Percentiles rank a stretch among this genome's conserved stretches.
Evolutionary conservation across 139 green algal species (phyloP).

Genomic region (Chlorella sp.): DNA sequence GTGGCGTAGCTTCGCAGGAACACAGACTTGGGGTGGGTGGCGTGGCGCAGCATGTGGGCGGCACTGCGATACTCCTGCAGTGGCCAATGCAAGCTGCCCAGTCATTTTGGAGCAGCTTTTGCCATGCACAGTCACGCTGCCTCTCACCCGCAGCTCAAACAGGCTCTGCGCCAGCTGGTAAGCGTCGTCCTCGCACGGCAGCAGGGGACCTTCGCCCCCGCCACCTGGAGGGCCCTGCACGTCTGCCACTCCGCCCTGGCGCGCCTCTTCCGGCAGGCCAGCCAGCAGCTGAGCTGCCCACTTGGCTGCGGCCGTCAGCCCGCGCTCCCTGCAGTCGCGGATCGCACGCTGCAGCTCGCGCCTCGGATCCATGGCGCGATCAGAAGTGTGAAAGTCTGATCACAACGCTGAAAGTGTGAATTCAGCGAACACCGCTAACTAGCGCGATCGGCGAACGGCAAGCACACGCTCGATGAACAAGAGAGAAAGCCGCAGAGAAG

Average conservation of each 20-base stretch:
- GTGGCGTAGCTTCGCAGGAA: slow-evolving; percentile 85
- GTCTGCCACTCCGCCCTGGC: background rate
- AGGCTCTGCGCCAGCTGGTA: slow-evolving; percentile 63
- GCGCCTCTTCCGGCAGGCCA: slow-evolving; percentile 50
- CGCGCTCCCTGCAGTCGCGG: slow-evolving; percentile 47
- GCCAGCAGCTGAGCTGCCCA: slow-evolving; percentile 79
- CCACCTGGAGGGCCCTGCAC: background rate
- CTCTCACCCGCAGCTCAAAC: slow-evolving; percentile 72
- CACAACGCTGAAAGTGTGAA: background rate
- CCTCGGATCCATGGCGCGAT: slow-evolving; percentile 1
- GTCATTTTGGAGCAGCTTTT: background rate
- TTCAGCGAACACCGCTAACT: no score
- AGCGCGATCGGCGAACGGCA: no score
- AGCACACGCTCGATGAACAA: no score
- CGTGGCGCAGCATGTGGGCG: slow-evolving; percentile 60
- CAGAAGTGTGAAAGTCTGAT: slow-evolving; percentile 1
- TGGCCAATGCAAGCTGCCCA: background rate
- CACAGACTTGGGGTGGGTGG: slow-evolving; percentile 34
- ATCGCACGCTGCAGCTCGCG: slow-evolving; percentile 60
- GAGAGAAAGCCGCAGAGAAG: no score
- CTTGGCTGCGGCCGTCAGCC: slow-evolving; percentile 55
- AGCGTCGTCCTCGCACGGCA: slow-evolving; percentile 19
- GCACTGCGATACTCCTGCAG: slow-evolving; percentile 77
- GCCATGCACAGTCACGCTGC: background rate
- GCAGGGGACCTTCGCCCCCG: background rate